Evolutionary conservation across 108 stramenopile species (phyloP), one percentile per base, ranked within the genome.

Genomic region (Fragilaria radians): DNA sequence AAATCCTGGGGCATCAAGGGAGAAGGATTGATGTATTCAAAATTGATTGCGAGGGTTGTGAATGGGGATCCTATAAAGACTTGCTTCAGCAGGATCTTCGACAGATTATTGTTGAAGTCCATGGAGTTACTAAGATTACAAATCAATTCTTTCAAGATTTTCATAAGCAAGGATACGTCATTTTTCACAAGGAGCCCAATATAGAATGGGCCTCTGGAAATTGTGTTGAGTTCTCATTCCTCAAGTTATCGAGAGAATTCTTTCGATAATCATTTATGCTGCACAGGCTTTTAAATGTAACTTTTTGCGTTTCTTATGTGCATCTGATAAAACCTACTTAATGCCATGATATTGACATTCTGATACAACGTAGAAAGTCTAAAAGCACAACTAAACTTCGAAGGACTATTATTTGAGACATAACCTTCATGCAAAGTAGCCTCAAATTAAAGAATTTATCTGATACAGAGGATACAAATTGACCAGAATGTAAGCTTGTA

Each of bases 21-120:
- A 31, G 67, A 18, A 50, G 48, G n/a, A 76, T 76, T 53, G 76
- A 82, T 63, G 54, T 76, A 19, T 55, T 80, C 49, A 80, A 78
- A 53, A 75, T 78, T 31, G 77, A 78, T 63, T 78, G 73, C 46
- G 73, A 78, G 52, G 63, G 65, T 1, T 81, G 76, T 49, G 74
- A 82, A 36, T 68, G 70, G 59, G 24, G 42, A 11, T 65, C 75
- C n/a, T 74, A 59, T 30, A 31, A 63, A n/a, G 73, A 71, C 31
- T 81, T 71, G 73, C 33, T 82, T 17, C 17, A 31, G 3, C 5
- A 14, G 5, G 27, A 56, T 3, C 17, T 75, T 4, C 61, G 82
- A 0, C 82, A 83, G 56, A 68, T 83, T 54, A 48, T 77, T 32
- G 59, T 83, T 4, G 82, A 83, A 66, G 57, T 68, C 0, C 81